A percentile compares a stretch with the other conserved stretches of the same genome.
These are phyloP conservation scores for Xerocomellus intermedius DNA, from an alignment of 768 basidiomycete genomes.

Conservation along the genomic window DNA sequence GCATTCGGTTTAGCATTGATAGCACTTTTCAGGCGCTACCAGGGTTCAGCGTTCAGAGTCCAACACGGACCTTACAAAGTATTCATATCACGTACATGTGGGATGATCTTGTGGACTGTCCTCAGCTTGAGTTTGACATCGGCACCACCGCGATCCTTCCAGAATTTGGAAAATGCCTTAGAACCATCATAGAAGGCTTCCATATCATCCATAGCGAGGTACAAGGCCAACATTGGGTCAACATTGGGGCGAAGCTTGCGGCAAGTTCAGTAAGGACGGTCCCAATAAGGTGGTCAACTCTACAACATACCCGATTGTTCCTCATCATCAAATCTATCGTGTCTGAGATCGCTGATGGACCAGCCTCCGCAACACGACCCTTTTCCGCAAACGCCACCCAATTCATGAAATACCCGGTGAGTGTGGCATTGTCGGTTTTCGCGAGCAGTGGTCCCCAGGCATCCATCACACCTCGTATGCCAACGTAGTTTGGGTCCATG, in stretches of 20 bases:
- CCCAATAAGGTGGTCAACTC: background rate
- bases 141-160: slow-evolving; percentile 29
- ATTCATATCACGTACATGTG: slow-evolving; percentile 35
- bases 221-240: background rate
- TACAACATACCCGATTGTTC: slow-evolving; percentile 15
- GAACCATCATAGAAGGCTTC: slow-evolving; percentile 38
- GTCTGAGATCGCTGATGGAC: background rate
- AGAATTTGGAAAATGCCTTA: slow-evolving; percentile 34
- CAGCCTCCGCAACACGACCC: slow-evolving; percentile 8
- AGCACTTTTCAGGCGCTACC: slow-evolving; percentile 35
- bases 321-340: slow-evolving; percentile 13
- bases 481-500: slow-evolving; percentile 42
- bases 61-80: background rate
- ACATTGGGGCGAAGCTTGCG: slow-evolving; percentile 7
- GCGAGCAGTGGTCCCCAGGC: slow-evolving; percentile 40
- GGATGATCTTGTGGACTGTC: slow-evolving; percentile 35
- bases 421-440: slow-evolving; percentile 28
- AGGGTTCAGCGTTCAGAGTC: background rate
- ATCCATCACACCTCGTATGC: slow-evolving; percentile 33
- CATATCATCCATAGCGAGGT: slow-evolving; percentile 9
- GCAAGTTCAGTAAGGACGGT: background rate
- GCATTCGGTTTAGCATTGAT: slow-evolving; percentile 25
- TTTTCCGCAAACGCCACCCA: slow-evolving; percentile 30
- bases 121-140: slow-evolving; percentile 22
- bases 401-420: slow-evolving; percentile 50